phyloP scores from a whole-genome alignment of 768 basidiomycete genomes.

The Hirschioporus abietinus region DNA sequence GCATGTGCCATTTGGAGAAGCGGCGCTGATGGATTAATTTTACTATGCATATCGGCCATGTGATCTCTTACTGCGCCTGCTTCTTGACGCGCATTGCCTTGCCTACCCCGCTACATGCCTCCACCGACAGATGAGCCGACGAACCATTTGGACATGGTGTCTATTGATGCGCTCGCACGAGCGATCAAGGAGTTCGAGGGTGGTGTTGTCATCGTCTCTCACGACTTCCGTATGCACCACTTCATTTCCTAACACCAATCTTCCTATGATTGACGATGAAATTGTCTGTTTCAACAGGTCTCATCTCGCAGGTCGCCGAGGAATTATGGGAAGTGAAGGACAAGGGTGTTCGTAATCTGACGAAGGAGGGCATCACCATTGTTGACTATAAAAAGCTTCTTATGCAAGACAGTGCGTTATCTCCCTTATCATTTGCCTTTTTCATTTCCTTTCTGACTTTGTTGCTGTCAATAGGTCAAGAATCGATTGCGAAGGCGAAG shows the following conservation, averaged over 20 bases:
- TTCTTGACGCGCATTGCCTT: not conserved
- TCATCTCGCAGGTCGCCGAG: conserved; percentile 96
- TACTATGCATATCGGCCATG: not conserved
- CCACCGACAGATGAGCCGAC: conserved; percentile 75
- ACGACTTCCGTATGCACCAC: conserved; percentile 86
- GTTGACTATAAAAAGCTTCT: conserved; percentile 90
- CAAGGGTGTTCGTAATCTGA: conserved; percentile 87
- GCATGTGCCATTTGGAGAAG: not conserved
- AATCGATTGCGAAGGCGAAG: conserved; percentile 89
- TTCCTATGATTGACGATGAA: conserved; percentile 7
- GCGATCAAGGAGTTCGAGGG: conserved; percentile 98
- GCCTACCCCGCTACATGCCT: conserved; percentile 5
- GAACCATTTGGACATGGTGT: conserved; percentile 97
- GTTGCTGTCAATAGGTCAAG: conserved; percentile 47
- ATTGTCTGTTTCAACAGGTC: conserved; percentile 40
- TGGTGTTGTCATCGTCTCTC: conserved; percentile 98
- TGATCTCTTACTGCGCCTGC: not conserved
- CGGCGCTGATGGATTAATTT: not conserved
- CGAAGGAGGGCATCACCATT: conserved; percentile 87
- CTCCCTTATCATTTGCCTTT: conserved; percentile 5
- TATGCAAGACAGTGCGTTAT: conserved; percentile 66
- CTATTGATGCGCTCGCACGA: conserved; percentile 90
- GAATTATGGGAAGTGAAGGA: conserved; percentile 99
- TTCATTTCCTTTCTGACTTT: conserved; percentile 6
- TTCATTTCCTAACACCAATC: conserved; percentile 7